These are phyloP conservation scores for Solanum hybrid DNA, from an alignment of 305 asterid genomes.

Conservation along the genomic window DNA sequence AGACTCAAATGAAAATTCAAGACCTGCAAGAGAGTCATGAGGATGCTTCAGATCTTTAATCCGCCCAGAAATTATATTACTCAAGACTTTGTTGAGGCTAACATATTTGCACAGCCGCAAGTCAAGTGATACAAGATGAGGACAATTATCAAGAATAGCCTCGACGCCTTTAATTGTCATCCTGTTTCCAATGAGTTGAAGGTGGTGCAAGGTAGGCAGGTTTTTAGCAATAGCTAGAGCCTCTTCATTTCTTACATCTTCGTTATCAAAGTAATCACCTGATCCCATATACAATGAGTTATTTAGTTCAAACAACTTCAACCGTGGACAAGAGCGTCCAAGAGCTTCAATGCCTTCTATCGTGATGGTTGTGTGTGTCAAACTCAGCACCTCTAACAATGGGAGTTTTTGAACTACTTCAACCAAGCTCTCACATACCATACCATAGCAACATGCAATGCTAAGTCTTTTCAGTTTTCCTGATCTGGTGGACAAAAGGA, in stretches of 20 bases:
- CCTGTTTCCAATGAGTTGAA: background rate
- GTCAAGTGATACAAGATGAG: background rate
- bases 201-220: background rate
- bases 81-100: background rate
- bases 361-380: background rate
- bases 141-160: conserved; percentile 3
- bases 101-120: conserved; percentile 17
- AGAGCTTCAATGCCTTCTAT: background rate
- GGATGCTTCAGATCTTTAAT: background rate
- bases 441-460: background rate
- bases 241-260: background rate
- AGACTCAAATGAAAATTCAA: background rate
- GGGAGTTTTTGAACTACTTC: conserved; percentile 6
- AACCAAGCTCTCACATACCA: background rate
- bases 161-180: conserved; percentile 1
- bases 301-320: background rate
- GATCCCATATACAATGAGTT: background rate
- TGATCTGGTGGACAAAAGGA: conserved; percentile 19
- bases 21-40: background rate
- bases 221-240: background rate
- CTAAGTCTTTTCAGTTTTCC: conserved; percentile 1
- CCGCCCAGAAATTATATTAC: background rate
- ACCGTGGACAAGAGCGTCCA: background rate
- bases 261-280: background rate
- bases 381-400: conserved; percentile 14